Evolutionary conservation across 129 eudicot genomes (phyloP).

Genomic region (Solidago caesia): DNA sequence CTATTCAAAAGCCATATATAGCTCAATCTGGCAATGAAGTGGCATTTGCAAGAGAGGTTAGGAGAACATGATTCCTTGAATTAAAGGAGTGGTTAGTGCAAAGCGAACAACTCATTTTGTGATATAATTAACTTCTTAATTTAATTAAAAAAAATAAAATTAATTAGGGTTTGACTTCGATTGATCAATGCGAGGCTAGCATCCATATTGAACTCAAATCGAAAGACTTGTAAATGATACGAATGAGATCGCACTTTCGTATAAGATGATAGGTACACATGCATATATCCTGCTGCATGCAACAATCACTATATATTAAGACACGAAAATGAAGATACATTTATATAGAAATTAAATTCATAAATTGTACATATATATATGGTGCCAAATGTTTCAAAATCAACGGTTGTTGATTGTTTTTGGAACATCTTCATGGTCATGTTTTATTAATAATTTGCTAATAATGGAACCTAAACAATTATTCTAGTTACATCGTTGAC

Average conservation of each 20-base stretch:
- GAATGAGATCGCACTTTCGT: slow-evolving; percentile 16
- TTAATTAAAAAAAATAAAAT: not conserved
- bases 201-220: not conserved
- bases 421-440: slow-evolving; percentile 20
- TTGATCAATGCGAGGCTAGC: not conserved
- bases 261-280: slow-evolving; percentile 23
- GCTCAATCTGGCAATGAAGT: slow-evolving; percentile 39
- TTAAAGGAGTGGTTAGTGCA: slow-evolving; percentile 40
- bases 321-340: not conserved
- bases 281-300: not conserved
- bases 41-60: slow-evolving; percentile 37
- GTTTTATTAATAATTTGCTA: slow-evolving; percentile 21
- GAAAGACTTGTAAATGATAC: slow-evolving; percentile 18
- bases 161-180: slow-evolving; percentile 26
- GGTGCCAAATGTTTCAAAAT: slow-evolving; percentile 28
- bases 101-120: slow-evolving; percentile 32
- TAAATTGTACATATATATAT: slow-evolving; percentile 14
- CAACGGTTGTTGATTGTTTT: slow-evolving; percentile 18
- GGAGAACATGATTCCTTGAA: slow-evolving; percentile 38
- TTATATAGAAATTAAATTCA: slow-evolving; percentile 4
- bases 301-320: slow-evolving; percentile 12
- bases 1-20: slow-evolving; percentile 28
- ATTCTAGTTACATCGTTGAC: slow-evolving; percentile 31
- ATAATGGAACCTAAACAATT: slow-evolving; percentile 34
- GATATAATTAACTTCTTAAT: slow-evolving; percentile 23